These are phyloP conservation scores for Penicillium coprophilum DNA, from an alignment of 495 filamentous ascomycete genomes.

Conservation along the genomic window DNA sequence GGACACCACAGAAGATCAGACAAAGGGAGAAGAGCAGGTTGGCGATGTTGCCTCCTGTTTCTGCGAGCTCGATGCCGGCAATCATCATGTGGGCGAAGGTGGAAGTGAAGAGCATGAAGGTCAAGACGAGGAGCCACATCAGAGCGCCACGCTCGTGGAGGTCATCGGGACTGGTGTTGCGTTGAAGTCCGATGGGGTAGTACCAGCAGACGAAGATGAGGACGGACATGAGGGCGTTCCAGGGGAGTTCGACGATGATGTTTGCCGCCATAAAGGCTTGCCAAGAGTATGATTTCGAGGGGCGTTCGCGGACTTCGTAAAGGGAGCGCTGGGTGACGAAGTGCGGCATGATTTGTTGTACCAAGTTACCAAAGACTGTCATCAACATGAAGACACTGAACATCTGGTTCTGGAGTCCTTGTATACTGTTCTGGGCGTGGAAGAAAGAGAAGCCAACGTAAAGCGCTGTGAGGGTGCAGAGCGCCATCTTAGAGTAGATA, in stretches of 20 bases:
- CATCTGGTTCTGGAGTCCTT: conserved; percentile 89
- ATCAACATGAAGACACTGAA: conserved; percentile 88
- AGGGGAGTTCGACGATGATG: conserved; percentile 74
- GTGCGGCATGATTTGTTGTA: conserved; percentile 75
- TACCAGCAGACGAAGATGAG: conserved; percentile 66
- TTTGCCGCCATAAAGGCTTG: conserved; percentile 66
- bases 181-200: conserved; percentile 65
- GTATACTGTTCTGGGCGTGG: conserved; percentile 65
- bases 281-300: conserved; percentile 75
- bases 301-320: conserved; percentile 71
- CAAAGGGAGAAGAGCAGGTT: conserved; percentile 62
- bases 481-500: conserved; percentile 57
- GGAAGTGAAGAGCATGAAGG: conserved; percentile 58
- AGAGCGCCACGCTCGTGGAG: conserved; percentile 54
- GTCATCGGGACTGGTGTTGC: conserved; percentile 47
- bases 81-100: conserved; percentile 68
- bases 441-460: conserved; percentile 96
- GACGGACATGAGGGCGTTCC: conserved; percentile 64
- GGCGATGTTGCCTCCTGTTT: conserved; percentile 61
- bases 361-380: conserved; percentile 77
- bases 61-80: conserved; percentile 60
- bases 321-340: conserved; percentile 66
- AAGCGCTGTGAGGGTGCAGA: conserved; percentile 54
- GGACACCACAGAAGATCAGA: conserved; percentile 65
- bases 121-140: conserved; percentile 57